phyloP scores from a whole-genome alignment of 257 asterid genomes.

The Cordia subcordata region DNA sequence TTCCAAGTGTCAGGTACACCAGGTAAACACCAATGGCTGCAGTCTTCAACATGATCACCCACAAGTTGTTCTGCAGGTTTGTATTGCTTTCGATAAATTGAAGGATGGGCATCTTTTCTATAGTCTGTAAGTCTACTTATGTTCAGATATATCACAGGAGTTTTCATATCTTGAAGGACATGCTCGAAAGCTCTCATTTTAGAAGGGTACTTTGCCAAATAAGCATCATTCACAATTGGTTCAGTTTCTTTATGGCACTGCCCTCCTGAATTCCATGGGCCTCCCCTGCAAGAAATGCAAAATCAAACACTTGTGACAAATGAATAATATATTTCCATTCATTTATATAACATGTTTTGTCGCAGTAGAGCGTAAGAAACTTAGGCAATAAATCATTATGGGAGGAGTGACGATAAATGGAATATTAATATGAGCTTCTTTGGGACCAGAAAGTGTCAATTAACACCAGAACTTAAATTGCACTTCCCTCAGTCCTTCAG shows the following conservation, averaged over 20 bases:
- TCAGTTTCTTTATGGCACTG: constrained; percentile 75
- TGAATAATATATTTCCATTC: background rate
- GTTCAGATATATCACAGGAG: constrained; percentile 63
- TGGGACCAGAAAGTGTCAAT: too few relatives aligned
- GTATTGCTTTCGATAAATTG: constrained; percentile 64
- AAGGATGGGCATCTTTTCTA: constrained; percentile 86
- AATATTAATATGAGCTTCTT: too few relatives aligned
- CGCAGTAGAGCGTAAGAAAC: too few relatives aligned
- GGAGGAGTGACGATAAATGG: too few relatives aligned
- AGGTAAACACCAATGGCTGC: constrained; percentile 99
- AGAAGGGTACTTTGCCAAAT: constrained; percentile 64
- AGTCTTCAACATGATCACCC: constrained; percentile 60
- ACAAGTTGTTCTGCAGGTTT: constrained; percentile 30
- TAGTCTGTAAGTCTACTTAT: constrained; percentile 76
- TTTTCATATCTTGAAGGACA: constrained; percentile 53
- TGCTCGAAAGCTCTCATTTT: constrained; percentile 70
- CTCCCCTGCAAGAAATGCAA: constrained; percentile 56
- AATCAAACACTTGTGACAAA: background rate
- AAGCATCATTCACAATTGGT: constrained; percentile 52
- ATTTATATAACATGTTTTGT: too few relatives aligned
- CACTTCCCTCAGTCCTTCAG: too few relatives aligned
- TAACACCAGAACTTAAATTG: too few relatives aligned
- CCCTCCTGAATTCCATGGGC: constrained; percentile 94
- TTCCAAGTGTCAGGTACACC: constrained; percentile 98
- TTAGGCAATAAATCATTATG: too few relatives aligned